Base-by-base conservation (phyloP, 306 rosid genomes). In the Quercus mongolica region DNA sequence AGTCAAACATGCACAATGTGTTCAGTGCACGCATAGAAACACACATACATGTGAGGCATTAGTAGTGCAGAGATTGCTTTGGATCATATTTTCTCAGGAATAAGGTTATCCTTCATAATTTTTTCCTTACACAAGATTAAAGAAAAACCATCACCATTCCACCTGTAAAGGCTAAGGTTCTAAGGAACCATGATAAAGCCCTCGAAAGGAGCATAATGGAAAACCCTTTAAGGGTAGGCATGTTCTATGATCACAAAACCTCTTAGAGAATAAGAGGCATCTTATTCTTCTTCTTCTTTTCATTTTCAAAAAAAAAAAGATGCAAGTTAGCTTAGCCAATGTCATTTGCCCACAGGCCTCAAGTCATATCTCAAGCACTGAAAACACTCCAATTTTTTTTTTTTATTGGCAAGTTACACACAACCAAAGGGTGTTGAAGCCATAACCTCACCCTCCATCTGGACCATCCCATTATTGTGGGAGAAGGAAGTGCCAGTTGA, bases 331-430 rank as follows among this genome's bases (percentile, higher is more conserved):
- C 64, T 61, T 61, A 61, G 38, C 11, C 30, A 13, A 63, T 1
- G 20, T 26, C 4, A 12, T 18, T 28, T 6, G 41, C 6, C 19
- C 69, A 63, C n/a, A 63, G 12, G 30, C 17, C 65, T 15, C 69
- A 14, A 26, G 30, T 63, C 69, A 63, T 28, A 63, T 63, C 54
- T 49, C 69, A 76, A 62, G 63, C 76, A 74, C 56, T 70, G 31
- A 71, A 71, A 55, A 44, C 35, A 61, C 72, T 28, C 26, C 80
- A 51, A 46, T 2, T 0, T 0, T 44, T 44, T 2, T 44, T 10
- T 44, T 44, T 11, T 46, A 11, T 46, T 46, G 52, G 52, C 14
- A 46, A 46, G 14, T 46, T 12, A 46, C 15, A 11, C 14, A 3
- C 14, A 46, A 10, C 14, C 52, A 46, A 1, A 11, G 14, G 14